Evolutionary conservation across 106 monocot species (phyloP), one percentile per base, ranked within the genome.

Genomic region (Dioscorea zingiberensis): DNA sequence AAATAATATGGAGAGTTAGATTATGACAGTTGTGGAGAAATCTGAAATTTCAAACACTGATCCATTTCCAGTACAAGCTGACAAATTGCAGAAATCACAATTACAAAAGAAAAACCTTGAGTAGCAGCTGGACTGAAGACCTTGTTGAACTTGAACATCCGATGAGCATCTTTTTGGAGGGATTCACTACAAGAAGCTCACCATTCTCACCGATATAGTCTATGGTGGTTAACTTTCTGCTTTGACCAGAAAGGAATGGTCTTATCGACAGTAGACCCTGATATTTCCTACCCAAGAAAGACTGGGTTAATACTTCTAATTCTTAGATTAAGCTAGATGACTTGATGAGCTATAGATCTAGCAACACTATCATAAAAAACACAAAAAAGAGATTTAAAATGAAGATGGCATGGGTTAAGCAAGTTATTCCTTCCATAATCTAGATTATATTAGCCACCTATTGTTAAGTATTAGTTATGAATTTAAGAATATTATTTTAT

Each of bases 131-230:
- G 83, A 70, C 64, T 66, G 65, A 84, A 98, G 25, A 86, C 81
- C 69, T 89, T 89, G 70, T 92, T 93, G 60, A 98, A 98, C 73
- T 87, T 98, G 82, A 98, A 98, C 84, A 93, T 73, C 25, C 91
- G 80, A 56, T 82, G 83, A 1, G 80, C 82, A 74, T 92, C 92
- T 76, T 98, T 98, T 85, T 92, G 25, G 65, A 82, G 8, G 97
- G 86, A 73, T 98, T 98, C 29, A 73, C 64, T 58, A 98, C 72
- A 51, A 89, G 62, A 63, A 98, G 77, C 61, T 93, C 97, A 45
- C 86, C 97, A 72, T 86, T 84, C 23, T 98, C 82, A 70, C 92
- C 88, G 73, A 89, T 77, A 63, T 78, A 86, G 73, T 89, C 92
- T 65, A 98, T 71, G 16, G 69, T 71, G 17, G 82, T 80, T 70